Evolutionary conservation across 768 basidiomycete species (phyloP).

Genomic region (Russula dissimulans): DNA sequence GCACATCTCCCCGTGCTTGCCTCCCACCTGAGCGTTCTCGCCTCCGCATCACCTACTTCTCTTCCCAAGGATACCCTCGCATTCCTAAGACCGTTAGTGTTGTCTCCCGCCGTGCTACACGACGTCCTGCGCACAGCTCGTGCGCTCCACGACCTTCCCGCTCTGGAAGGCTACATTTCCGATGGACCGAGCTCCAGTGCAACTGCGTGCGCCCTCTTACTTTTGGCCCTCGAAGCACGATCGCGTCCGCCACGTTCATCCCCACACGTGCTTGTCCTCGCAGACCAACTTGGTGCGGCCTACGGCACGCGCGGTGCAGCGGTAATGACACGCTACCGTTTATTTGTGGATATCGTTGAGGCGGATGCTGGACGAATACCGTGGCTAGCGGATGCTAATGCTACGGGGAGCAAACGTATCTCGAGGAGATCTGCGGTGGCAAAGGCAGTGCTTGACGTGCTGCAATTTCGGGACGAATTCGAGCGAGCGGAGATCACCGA

Average conservation of each 20-base stretch:
- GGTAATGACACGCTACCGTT: constrained; percentile 63
- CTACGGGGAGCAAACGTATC: constrained; percentile 29
- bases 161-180: constrained; percentile 24
- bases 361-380: constrained; percentile 57
- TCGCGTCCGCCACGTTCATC: constrained; percentile 26
- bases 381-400: constrained; percentile 51
- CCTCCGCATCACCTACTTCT: constrained; percentile 31
- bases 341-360: constrained; percentile 50
- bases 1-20: constrained; percentile 25
- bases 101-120: constrained; percentile 24
- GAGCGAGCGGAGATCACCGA: constrained; percentile 36
- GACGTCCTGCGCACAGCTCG: constrained; percentile 35
- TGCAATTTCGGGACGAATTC: constrained; percentile 59
- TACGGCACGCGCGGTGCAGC: constrained; percentile 44
- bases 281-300: constrained; percentile 39
- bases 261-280: constrained; percentile 14
- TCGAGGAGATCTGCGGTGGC: constrained; percentile 59
- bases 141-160: constrained; percentile 36
- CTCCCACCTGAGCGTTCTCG: constrained; percentile 29
- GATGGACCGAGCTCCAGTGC: not conserved
- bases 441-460: constrained; percentile 56
- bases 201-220: constrained; percentile 54
- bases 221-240: constrained; percentile 66
- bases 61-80: constrained; percentile 7
- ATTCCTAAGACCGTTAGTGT: not conserved